Conservation (phyloP, 495 filamentous ascomycete genomes). For the Rhypophila decipiens region DNA sequence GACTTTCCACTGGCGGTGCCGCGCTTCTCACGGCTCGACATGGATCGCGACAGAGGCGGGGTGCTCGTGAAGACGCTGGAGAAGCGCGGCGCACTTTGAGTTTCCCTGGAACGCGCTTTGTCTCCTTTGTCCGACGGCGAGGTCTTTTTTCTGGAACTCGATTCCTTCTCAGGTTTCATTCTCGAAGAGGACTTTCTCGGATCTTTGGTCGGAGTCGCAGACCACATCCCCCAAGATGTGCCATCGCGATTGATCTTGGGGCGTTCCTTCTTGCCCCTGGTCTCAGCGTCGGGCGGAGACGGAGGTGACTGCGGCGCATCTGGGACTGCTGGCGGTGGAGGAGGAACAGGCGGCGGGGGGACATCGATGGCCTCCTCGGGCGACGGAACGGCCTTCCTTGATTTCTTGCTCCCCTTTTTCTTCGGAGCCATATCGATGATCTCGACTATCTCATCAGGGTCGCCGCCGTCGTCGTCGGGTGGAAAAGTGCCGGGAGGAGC, state of each 20-base stretch:
- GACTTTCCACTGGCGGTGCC: conserved; percentile 26
- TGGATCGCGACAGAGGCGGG: conserved; percentile 45
- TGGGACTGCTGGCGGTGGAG: conserved; percentile 39
- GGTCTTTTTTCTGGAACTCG: conserved; percentile 30
- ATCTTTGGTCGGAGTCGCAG: conserved; percentile 30
- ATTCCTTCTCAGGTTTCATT: conserved; percentile 25
- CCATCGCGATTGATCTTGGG: conserved; percentile 39
- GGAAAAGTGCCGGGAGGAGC: conserved; percentile 45
- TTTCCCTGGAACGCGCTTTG: conserved; percentile 22
- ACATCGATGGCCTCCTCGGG: conserved; percentile 25
- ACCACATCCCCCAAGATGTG: conserved; percentile 40
- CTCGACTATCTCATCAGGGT: conserved; percentile 39
- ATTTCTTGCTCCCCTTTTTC: conserved; percentile 31
- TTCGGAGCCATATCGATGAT: conserved; percentile 40
- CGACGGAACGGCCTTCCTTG: conserved; percentile 16
- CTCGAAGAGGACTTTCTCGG: conserved; percentile 33
- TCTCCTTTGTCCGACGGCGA: conserved; percentile 1
- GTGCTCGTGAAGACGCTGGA: conserved; percentile 45
- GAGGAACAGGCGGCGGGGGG: conserved; percentile 28
- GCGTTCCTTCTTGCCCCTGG: conserved; percentile 39
- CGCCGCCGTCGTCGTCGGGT: conserved; percentile 23
- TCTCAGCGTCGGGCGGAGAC: conserved; percentile 32
- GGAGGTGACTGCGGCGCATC: conserved; percentile 40
- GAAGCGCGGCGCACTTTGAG: conserved; percentile 26
- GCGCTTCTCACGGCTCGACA: conserved; percentile 45